These are phyloP conservation scores for Notholithocarpus densiflorus DNA, from an alignment of 306 rosid genomes.

Conservation along the genomic window DNA sequence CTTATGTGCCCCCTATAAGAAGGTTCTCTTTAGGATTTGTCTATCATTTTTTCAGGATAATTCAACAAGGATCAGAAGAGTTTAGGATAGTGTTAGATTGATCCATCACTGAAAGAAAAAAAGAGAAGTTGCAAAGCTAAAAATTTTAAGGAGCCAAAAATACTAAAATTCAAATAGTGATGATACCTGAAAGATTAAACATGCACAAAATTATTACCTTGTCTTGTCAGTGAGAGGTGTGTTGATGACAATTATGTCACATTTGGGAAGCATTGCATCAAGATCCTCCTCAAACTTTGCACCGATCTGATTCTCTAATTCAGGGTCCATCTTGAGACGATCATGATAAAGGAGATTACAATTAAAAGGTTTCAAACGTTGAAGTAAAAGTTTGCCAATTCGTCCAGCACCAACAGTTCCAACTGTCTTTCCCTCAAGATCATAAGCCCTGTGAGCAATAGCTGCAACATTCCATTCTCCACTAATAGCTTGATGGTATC, in stretches of 20 bases:
- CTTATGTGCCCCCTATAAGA: too few relatives aligned
- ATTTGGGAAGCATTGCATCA: conserved; percentile 94
- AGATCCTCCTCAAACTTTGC: conserved; percentile 89
- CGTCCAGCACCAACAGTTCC: conserved; percentile 93
- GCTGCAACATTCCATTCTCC: conserved; percentile 99
- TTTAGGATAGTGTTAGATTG: background rate
- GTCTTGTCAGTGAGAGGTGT: conserved; percentile 90
- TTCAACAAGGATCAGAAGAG: background rate
- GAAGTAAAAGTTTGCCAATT: conserved; percentile 82
- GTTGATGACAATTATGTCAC: conserved; percentile 86
- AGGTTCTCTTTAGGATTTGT: background rate
- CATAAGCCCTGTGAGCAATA: conserved; percentile 81
- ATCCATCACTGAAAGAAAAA: background rate
- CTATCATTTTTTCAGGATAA: background rate
- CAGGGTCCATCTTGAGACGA: conserved; percentile 61
- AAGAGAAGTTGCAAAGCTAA: background rate
- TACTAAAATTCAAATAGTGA: background rate
- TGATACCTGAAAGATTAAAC: background rate
- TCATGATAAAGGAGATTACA: conserved; percentile 91
- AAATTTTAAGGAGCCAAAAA: background rate
- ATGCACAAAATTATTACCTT: conserved; percentile 36
- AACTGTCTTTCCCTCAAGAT: conserved; percentile 89
- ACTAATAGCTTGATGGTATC: conserved; percentile 58
- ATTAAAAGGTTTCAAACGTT: conserved; percentile 86
- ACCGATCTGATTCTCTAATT: conserved; percentile 72